Conservation (phyloP, 768 basidiomycete species). For the Tulasnella sp. region DNA sequence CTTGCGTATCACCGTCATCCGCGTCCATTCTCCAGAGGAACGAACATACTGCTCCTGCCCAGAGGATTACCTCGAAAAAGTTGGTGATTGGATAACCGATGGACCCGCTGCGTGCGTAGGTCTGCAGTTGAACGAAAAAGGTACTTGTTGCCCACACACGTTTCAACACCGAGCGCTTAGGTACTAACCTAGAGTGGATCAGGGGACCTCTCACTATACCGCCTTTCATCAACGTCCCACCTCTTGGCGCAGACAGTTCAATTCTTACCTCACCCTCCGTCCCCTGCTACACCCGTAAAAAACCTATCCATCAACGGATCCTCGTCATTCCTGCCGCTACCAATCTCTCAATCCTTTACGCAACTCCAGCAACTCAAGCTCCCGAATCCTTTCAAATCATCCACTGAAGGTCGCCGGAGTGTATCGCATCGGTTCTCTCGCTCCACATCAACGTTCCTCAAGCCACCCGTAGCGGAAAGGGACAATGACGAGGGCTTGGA, state of each 20-base stretch:
- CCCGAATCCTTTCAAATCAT: constrained; percentile 51
- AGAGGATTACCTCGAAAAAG: constrained; percentile 31
- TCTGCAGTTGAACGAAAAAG: constrained; percentile 34
- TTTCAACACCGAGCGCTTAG: background rate
- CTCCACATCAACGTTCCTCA: constrained; percentile 18
- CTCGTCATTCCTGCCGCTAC: background rate
- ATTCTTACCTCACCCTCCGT: constrained; percentile 10
- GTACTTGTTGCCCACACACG: background rate
- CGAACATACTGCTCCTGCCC: background rate
- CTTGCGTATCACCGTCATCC: constrained; percentile 19
- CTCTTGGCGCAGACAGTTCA: constrained; percentile 2
- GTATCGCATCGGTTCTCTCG: constrained; percentile 10
- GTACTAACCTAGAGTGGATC: background rate
- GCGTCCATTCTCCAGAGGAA: constrained; percentile 15
- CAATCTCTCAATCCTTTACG: background rate
- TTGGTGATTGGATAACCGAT: constrained; percentile 48
- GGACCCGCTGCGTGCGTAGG: constrained; percentile 39
- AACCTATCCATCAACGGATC: background rate
- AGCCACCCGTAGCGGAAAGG: constrained; percentile 37
- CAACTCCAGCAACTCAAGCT: constrained; percentile 26
- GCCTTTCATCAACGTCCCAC: background rate
- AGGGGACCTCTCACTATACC: constrained; percentile 12
- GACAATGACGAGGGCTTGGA: constrained; percentile 16
- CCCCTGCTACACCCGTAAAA: background rate
- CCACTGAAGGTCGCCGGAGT: background rate